phyloP scores from a whole-genome alignment of 495 filamentous ascomycete genomes.

The Lophiotrema nucula region DNA sequence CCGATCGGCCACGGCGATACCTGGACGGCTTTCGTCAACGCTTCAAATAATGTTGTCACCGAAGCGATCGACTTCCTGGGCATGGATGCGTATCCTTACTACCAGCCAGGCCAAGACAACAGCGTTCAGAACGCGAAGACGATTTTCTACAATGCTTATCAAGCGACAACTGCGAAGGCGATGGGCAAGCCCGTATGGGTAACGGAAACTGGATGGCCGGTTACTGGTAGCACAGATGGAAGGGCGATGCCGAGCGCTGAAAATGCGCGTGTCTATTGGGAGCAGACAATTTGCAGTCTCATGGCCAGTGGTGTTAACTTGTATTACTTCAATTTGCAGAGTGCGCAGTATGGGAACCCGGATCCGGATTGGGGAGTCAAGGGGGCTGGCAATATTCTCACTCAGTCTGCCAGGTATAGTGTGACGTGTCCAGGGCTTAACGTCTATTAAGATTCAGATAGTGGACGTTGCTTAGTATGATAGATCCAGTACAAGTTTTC shows the following conservation, averaged over 20 bases:
- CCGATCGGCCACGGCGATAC: constrained; percentile 87
- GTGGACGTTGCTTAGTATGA: no score
- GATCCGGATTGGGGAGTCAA: no score
- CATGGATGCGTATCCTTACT: constrained; percentile 55
- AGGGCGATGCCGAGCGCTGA: constrained; percentile 17
- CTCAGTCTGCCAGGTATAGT: no score
- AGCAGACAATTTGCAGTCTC: constrained; percentile 40
- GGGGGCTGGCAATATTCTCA: no score
- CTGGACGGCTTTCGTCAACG: constrained; percentile 81
- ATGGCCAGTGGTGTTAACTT: no score
- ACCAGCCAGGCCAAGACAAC: constrained; percentile 46
- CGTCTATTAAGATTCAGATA: no score
- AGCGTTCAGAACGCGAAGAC: constrained; percentile 31
- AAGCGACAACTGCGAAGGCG: constrained; percentile 35
- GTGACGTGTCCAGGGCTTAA: no score
- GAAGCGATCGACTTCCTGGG: constrained; percentile 53
- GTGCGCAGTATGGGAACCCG: no score
- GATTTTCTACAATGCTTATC: constrained; percentile 6
- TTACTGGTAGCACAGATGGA: constrained; percentile 40
- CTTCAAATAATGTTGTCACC: constrained; percentile 67
- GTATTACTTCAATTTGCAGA: no score
- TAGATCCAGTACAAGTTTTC: no score
- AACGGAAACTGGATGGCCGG: constrained; percentile 55
- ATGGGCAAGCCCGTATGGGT: constrained; percentile 54
- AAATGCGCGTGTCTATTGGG: constrained; percentile 32